Conservation (phyloP, 148 eudicot species). For the Pharnaceum exiguum region DNA sequence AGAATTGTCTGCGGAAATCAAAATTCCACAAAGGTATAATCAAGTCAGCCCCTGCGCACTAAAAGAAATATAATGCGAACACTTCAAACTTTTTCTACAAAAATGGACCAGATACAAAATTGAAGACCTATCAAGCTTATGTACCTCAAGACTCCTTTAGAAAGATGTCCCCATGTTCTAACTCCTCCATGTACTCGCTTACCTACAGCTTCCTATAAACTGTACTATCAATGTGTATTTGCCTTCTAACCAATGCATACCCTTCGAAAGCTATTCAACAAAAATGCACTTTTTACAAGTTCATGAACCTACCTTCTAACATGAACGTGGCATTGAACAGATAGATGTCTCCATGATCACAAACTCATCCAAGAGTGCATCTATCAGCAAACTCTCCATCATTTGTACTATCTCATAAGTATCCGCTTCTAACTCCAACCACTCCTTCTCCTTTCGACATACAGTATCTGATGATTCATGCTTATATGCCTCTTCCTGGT, state of each 20-base stretch:
- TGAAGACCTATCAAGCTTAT: no score
- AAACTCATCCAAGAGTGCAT: slow-evolving; percentile 48
- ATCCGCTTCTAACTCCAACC: slow-evolving; percentile 52
- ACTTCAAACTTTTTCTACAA: no score
- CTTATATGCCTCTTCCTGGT: slow-evolving; percentile 39
- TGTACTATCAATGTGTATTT: slow-evolving; percentile 13
- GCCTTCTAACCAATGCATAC: slow-evolving; percentile 8
- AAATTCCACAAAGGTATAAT: no score
- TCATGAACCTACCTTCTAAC: slow-evolving; percentile 2
- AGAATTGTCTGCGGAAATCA: no score
- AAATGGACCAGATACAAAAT: no score
- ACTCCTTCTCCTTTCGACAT: slow-evolving; percentile 27
- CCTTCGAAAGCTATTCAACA: slow-evolving; percentile 5
- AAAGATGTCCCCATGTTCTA: no score
- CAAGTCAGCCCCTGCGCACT: no score
- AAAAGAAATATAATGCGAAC: no score
- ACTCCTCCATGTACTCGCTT: no score
- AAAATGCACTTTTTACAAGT: slow-evolving; percentile 8
- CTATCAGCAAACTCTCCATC: slow-evolving; percentile 44
- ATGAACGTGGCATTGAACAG: background rate
- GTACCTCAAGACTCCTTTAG: no score
- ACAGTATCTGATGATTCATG: slow-evolving; percentile 37
- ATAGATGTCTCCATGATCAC: slow-evolving; percentile 13
- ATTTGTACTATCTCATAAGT: slow-evolving; percentile 42
- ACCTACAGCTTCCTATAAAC: no score